Evolutionary conservation across 192 early-diverging fungal species (phyloP), one percentile per base, ranked within the genome.

Genomic region (Kickxella alabastrina): DNA sequence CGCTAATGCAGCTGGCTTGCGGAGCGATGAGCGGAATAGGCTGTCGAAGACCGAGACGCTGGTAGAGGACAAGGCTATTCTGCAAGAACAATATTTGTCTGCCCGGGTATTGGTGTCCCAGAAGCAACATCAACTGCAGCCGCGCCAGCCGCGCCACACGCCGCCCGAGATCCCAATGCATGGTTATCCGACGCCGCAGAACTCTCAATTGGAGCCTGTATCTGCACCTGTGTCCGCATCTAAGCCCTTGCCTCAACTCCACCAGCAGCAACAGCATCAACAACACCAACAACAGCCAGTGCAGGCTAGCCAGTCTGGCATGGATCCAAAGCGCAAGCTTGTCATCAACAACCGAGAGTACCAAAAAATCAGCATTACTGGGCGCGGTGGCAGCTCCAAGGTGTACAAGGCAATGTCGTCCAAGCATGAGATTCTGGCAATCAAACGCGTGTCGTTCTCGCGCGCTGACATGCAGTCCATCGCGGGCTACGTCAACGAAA

Each of bases 371-470:
- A 62, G 64, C 35, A 57, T 79, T 15, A 83, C 93, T 8, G 95
- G 93, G 1, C 78, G 83, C 10, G 95, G 95, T 17, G 95, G 92
- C 26, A 89, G 82, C 36, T 86, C 86, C 47, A 94, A 89, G 70
- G 95, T 98, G 9, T 95, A 84, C 78, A 93, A 87, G 54, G 91
- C 92, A 6, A 75, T 91, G 62, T 70, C 84, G 17, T 52, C 64
- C 12, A 80, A 81, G 49, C 62, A 75, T 38, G 74, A 83, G 49
- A 77, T 90, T 10, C 85, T 78, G 59, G 92, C 92, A 2, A 65
- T 95, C 21, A 96, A 95, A 57, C 87, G 82, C 39, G 93, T 94
- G 8, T 82, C 87, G 15, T 82, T 92, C 37, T 79, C 82, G 1
- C 76, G 77, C 7, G 80, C 70, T 0, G 93, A 92, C 44, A 54